phyloP scores from a whole-genome alignment of 306 rosid genomes.

The Quercus dentata region DNA sequence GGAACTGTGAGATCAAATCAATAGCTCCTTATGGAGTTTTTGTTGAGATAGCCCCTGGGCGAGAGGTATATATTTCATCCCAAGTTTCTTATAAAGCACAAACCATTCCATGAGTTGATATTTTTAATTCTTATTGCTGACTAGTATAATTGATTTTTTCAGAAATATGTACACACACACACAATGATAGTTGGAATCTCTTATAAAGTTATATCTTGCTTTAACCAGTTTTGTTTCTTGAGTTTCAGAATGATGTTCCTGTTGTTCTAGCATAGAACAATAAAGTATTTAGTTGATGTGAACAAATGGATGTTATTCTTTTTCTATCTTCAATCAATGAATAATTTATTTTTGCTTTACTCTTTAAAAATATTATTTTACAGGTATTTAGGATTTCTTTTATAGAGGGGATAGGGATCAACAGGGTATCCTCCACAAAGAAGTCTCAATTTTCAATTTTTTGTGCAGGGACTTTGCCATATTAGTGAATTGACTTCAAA shows the following conservation, averaged over 20 bases:
- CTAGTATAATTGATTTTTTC: slow-evolving; percentile 14
- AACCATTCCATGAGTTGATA: background rate
- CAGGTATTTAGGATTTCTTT: background rate
- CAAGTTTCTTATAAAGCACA: slow-evolving; percentile 19
- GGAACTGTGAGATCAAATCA: slow-evolving; percentile 90
- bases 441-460: slow-evolving; percentile 20
- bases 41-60: slow-evolving; percentile 94
- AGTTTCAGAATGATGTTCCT: background rate
- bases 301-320: slow-evolving; percentile 2
- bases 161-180: background rate
- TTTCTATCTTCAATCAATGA: background rate
- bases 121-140: background rate
- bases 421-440: background rate
- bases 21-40: slow-evolving; percentile 79
- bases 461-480: slow-evolving; percentile 91
- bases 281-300: background rate
- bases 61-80: slow-evolving; percentile 63
- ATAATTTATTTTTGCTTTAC: background rate
- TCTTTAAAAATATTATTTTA: background rate
- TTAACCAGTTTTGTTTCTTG: background rate
- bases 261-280: background rate
- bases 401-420: background rate
- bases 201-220: slow-evolving; percentile 5
- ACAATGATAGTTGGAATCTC: background rate
- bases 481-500: slow-evolving; percentile 88